These are phyloP conservation scores for Fraxinus nigra DNA, from an alignment of 305 asterid genomes.

Conservation along the genomic window DNA sequence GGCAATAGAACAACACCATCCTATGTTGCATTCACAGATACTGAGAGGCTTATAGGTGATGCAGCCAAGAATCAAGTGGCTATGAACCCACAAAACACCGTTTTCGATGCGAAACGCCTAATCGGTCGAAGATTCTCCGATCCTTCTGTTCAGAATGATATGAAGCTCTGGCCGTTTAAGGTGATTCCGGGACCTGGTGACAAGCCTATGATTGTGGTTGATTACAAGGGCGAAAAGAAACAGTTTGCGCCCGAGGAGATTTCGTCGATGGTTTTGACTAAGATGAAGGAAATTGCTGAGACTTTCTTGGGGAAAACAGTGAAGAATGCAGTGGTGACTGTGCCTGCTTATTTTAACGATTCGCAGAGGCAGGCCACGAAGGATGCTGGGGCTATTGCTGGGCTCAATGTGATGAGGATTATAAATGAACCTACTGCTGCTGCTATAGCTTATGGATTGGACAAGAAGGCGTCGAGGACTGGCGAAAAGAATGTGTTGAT, in stretches of 20 bases:
- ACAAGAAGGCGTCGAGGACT: conserved; percentile 17
- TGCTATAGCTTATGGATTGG: conserved; percentile 23
- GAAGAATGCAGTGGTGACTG: conserved; percentile 9
- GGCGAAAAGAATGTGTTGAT: conserved; percentile 25
- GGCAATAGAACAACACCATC: conserved; percentile 16
- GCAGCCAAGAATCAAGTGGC: conserved; percentile 19
- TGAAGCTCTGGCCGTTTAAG: conserved; percentile 26
- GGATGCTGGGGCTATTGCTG: conserved; percentile 20
- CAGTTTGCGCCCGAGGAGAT: conserved; percentile 25
- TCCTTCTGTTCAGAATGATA: conserved; percentile 7
- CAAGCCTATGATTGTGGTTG: conserved; percentile 20
- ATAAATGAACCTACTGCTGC: conserved; percentile 26
- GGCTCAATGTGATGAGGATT: conserved; percentile 20
- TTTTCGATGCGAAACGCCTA: conserved; percentile 22
- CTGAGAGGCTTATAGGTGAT: conserved; percentile 7
- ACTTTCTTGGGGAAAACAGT: conserved; percentile 9
- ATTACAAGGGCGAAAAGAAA: conserved; percentile 15
- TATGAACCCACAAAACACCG: conserved; percentile 13
- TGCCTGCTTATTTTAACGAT: conserved; percentile 23
- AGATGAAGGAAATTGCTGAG: conserved; percentile 25
- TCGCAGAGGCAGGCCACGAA: conserved; percentile 24
- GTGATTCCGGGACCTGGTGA: conserved; percentile 25
- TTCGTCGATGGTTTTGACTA: conserved; percentile 20
- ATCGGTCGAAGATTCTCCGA: conserved; percentile 17
- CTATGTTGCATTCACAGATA: conserved; percentile 11